Evolutionary conservation across 2,329 filamentous ascomycete genomes (phyloP).

Genomic region (Teratosphaeriaceae sp.): DNA sequence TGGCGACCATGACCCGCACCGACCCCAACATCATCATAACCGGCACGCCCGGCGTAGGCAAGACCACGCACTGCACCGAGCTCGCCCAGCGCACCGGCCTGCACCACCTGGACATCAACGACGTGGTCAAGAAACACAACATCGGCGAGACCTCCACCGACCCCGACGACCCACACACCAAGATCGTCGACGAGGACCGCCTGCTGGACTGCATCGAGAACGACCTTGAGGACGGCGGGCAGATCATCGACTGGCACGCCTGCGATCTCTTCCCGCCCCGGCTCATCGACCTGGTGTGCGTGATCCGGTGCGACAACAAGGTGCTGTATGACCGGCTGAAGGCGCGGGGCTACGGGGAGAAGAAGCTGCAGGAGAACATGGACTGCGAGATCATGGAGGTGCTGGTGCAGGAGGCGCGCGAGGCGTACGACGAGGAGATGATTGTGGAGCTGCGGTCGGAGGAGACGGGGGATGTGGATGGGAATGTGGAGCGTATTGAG

Average conservation of each 20-base stretch:
- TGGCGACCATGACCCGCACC: slow-evolving; percentile 32
- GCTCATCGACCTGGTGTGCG: slow-evolving; percentile 93
- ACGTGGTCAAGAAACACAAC: slow-evolving; percentile 79
- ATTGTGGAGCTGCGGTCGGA: slow-evolving; percentile 86
- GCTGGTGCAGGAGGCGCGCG: slow-evolving; percentile 79
- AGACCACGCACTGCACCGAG: slow-evolving; percentile 84
- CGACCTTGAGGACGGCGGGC: slow-evolving; percentile 69
- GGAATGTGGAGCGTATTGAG: slow-evolving; percentile 77
- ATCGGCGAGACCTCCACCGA: slow-evolving; percentile 81
- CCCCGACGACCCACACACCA: slow-evolving; percentile 68
- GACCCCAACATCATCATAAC: slow-evolving; percentile 89
- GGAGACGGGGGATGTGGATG: slow-evolving; percentile 75
- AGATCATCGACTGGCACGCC: slow-evolving; percentile 95
- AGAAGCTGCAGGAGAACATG: slow-evolving; percentile 90
- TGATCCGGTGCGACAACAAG: slow-evolving; percentile 73
- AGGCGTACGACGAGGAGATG: slow-evolving; percentile 78
- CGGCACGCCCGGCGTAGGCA: slow-evolving; percentile 91
- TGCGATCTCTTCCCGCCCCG: slow-evolving; percentile 90
- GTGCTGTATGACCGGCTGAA: slow-evolving; percentile 78
- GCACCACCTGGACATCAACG: slow-evolving; percentile 80
- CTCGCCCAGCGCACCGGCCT: slow-evolving; percentile 70
- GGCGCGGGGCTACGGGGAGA: slow-evolving; percentile 70
- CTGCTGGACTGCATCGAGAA: slow-evolving; percentile 85
- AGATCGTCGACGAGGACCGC: slow-evolving; percentile 93
- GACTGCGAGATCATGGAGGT: slow-evolving; percentile 98